Evolutionary conservation across 495 filamentous ascomycete genomes (phyloP).

Genomic region (Penicillium daleae): DNA sequence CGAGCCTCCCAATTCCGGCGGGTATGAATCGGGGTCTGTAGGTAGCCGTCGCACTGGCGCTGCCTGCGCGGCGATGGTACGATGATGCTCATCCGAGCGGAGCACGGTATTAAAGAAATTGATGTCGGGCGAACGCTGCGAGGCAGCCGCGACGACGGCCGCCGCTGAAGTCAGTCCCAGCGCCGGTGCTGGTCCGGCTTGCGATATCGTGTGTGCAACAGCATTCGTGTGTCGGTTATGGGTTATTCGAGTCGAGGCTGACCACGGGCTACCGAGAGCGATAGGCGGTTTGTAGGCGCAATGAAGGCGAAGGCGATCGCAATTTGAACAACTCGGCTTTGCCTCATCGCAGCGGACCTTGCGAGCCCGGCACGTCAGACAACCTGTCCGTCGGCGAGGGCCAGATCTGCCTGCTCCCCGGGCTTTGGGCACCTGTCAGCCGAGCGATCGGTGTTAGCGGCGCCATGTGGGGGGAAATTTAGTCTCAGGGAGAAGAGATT

Average conservation of each 20-base stretch:
- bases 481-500: background rate
- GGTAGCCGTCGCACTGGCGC: conserved; percentile 16
- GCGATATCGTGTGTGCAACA: conserved; percentile 16
- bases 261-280: conserved; percentile 13
- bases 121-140: conserved; percentile 27
- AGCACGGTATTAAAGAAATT: conserved; percentile 43
- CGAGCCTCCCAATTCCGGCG: conserved; percentile 22
- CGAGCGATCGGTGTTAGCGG: conserved; percentile 43
- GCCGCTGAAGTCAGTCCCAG: conserved; percentile 12
- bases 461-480: background rate
- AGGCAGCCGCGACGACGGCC: conserved; percentile 18
- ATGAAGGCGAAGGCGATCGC: conserved; percentile 41
- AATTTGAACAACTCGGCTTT: conserved; percentile 46
- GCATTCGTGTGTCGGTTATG: conserved; percentile 9
- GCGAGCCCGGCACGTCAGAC: conserved; percentile 49
- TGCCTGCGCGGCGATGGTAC: conserved; percentile 19
- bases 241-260: conserved; percentile 16
- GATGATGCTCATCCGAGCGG: conserved; percentile 31
- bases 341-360: conserved; percentile 52
- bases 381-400: conserved; percentile 49
- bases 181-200: conserved; percentile 21
- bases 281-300: conserved; percentile 39
- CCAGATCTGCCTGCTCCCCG: conserved; percentile 45
- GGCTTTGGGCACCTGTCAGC: conserved; percentile 38
- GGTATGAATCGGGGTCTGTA: conserved; percentile 21